phyloP scores from a whole-genome alignment of 208 protist species.

The Trypanosoma lewisi region DNA sequence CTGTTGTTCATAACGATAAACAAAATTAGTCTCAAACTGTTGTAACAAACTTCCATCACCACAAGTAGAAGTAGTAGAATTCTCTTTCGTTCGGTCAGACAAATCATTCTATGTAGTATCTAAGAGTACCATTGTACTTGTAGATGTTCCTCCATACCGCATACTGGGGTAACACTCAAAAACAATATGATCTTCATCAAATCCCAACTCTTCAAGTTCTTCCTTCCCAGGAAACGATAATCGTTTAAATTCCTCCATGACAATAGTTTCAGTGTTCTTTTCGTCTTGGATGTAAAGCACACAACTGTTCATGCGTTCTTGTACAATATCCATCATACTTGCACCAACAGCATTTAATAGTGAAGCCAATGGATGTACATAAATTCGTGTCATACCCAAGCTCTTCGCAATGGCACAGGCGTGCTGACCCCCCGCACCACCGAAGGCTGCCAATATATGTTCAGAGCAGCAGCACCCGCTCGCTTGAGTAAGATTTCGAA shows the following conservation, averaged over 20 bases:
- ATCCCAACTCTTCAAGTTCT: constrained; percentile 42
- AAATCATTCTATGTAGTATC: background rate
- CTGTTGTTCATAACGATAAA: constrained; percentile 80
- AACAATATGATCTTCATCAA: constrained; percentile 43
- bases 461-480: constrained; percentile 82
- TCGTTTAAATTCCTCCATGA: constrained; percentile 33
- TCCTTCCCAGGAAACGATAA: constrained; percentile 19
- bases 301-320: constrained; percentile 82
- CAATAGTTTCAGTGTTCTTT: constrained; percentile 25
- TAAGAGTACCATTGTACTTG: constrained; percentile 78
- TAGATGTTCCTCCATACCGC: constrained; percentile 93
- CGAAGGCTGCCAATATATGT: constrained; percentile 92
- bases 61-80: no score
- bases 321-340: constrained; percentile 90
- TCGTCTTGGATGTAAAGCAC: constrained; percentile 25
- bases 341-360: constrained; percentile 93
- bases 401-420: constrained; percentile 91
- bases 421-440: constrained; percentile 94
- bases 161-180: constrained; percentile 81
- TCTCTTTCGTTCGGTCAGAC: background rate
- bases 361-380: constrained; percentile 73
- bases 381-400: constrained; percentile 78
- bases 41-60: constrained; percentile 1
- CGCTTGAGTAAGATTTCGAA: constrained; percentile 91
- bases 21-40: constrained; percentile 59